A percentile compares a stretch with the other conserved stretches of the same genome.
Evolutionary conservation across 148 eudicot genomes (phyloP).

Genomic region (Camellia sinensis): DNA sequence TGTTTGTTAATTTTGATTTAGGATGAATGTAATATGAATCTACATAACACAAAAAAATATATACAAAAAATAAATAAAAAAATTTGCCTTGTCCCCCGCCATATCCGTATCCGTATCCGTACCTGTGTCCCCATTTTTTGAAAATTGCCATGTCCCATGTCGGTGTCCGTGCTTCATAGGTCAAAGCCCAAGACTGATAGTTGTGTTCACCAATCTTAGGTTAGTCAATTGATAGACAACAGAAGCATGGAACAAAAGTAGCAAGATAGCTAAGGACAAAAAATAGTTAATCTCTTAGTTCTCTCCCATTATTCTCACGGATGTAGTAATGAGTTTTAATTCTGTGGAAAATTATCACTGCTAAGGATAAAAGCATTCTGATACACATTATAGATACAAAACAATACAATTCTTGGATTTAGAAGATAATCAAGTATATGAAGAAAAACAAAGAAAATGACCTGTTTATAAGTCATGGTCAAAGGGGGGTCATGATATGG

Average conservation of each 20-base stretch:
- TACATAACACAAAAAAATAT: too few species aligned
- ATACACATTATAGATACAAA: not conserved
- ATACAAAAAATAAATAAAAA: too few species aligned
- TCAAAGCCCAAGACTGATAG: not conserved
- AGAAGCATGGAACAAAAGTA: not conserved
- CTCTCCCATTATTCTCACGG: not conserved
- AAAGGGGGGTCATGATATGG: constrained; percentile 85
- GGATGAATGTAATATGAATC: too few species aligned
- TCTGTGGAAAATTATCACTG: not conserved
- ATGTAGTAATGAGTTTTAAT: not conserved
- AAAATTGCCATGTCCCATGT: too few species aligned
- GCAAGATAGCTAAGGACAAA: not conserved
- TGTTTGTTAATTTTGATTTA: too few species aligned
- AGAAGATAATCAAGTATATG: not conserved
- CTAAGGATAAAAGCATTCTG: not conserved
- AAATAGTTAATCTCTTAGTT: not conserved
- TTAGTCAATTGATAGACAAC: not conserved
- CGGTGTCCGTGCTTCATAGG: too few species aligned
- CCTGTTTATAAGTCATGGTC: constrained; percentile 88
- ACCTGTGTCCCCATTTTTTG: too few species aligned
- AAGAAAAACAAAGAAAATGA: constrained; percentile 9
- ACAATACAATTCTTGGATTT: not conserved
- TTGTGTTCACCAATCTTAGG: constrained; percentile 4
- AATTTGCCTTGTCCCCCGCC: too few species aligned
- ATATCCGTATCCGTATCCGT: too few species aligned